phyloP scores from a whole-genome alignment of 2,329 filamentous ascomycete species.

The Fusarium setosum region DNA sequence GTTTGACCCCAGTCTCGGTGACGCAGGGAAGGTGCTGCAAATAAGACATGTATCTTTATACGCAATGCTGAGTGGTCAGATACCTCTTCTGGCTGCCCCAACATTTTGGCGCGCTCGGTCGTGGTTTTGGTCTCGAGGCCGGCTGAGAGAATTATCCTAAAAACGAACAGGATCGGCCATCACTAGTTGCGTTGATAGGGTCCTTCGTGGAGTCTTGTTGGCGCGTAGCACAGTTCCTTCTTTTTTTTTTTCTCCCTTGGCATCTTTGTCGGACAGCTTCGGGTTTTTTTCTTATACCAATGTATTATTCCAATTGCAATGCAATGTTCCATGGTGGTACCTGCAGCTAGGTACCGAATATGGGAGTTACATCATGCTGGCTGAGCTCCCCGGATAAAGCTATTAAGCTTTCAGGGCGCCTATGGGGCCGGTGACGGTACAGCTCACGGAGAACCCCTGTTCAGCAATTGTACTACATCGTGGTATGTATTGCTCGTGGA shows the following conservation, averaged over 20 bases:
- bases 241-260: background rate
- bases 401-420: slow-evolving; percentile 30
- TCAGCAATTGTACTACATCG: too few relatives aligned
- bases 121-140: background rate
- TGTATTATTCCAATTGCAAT: background rate
- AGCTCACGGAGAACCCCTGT: slow-evolving; percentile 1
- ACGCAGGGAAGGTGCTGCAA: slow-evolving; percentile 1
- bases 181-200: slow-evolving; percentile 17
- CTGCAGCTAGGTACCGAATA: slow-evolving; percentile 18
- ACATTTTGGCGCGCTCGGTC: slow-evolving; percentile 33
- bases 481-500: too few relatives aligned
- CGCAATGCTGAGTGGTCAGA: slow-evolving; percentile 19
- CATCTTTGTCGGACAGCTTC: background rate
- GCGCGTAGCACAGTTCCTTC: background rate
- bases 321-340: background rate
- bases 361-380: slow-evolving; percentile 18
- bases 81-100: slow-evolving; percentile 33
- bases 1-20: background rate
- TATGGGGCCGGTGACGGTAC: slow-evolving; percentile 27
- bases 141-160: slow-evolving; percentile 33
- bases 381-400: slow-evolving; percentile 33
- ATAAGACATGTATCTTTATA: slow-evolving; percentile 18
- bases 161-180: slow-evolving; percentile 30
- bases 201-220: slow-evolving; percentile 22
- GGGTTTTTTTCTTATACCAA: background rate